These are phyloP conservation scores for Selaginella tamariscina DNA, from an alignment of 75 land plant genomes.

Conservation along the genomic window DNA sequence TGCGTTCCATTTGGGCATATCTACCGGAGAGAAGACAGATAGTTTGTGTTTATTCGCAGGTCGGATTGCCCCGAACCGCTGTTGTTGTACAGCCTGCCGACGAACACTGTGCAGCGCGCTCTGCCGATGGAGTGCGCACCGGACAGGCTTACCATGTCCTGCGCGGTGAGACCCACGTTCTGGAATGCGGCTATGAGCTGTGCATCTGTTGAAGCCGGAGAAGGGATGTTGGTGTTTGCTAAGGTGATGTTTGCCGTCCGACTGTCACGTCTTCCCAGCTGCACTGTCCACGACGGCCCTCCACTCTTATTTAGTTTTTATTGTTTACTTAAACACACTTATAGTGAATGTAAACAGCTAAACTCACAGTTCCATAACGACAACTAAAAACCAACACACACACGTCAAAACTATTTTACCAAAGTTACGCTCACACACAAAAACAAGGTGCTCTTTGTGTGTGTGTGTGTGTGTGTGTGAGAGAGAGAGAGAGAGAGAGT, in stretches of 20 bases:
- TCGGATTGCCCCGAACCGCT: too few species aligned
- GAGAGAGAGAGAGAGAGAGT: too few species aligned
- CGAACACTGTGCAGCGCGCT: constrained; percentile 53
- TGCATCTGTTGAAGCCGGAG: constrained; percentile 15
- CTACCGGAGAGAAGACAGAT: not conserved
- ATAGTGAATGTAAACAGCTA: too few species aligned
- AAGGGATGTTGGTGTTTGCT: constrained; percentile 31
- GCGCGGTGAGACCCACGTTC: constrained; percentile 18
- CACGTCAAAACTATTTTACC: too few species aligned
- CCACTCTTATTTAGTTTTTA: too few species aligned
- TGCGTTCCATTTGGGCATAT: not conserved
- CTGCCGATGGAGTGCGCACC: constrained; percentile 69
- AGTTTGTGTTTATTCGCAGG: not conserved
- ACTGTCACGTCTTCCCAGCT: not conserved
- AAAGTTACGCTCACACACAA: too few species aligned
- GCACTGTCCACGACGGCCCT: not conserved
- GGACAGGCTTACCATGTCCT: constrained; percentile 55
- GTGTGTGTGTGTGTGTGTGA: too few species aligned
- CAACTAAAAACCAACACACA: too few species aligned
- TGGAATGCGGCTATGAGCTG: constrained; percentile 13
- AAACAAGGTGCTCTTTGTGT: too few species aligned
- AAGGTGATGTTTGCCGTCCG: not conserved
- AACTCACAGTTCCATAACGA: too few species aligned
- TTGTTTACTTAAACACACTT: too few species aligned
- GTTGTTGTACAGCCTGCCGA: constrained; percentile 62